Percentiles rank a stretch among this genome's conserved stretches.
phyloP scores from a whole-genome alignment of 768 basidiomycete genomes.

The Russula lepida region DNA sequence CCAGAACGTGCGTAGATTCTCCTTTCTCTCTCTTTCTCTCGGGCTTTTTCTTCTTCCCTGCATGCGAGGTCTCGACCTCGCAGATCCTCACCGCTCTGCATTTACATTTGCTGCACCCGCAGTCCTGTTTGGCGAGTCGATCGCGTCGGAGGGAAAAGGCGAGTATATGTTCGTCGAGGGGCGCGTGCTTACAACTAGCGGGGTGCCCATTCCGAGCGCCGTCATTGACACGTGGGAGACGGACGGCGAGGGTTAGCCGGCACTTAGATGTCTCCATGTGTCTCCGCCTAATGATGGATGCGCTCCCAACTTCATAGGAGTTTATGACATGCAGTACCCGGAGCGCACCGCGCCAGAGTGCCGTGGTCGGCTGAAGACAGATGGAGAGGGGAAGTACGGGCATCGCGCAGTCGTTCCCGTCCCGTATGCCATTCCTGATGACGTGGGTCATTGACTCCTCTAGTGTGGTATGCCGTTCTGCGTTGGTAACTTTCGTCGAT shows the following conservation, averaged over 20 bases:
- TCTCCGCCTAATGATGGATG: background rate
- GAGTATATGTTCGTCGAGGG: background rate
- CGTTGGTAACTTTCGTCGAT: background rate
- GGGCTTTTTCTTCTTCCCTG: slow-evolving; percentile 27
- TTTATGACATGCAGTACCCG: slow-evolving; percentile 45
- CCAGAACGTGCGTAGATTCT: slow-evolving; percentile 44
- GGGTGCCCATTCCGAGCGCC: background rate
- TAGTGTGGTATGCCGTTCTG: background rate
- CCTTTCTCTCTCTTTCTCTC: no score
- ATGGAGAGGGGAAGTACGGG: slow-evolving; percentile 10
- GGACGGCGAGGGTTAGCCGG: slow-evolving; percentile 34
- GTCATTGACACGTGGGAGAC: background rate
- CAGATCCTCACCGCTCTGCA: no score
- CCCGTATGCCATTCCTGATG: background rate
- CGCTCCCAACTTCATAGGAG: slow-evolving; percentile 13
- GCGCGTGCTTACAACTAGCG: background rate
- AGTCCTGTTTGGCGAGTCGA: slow-evolving; percentile 68
- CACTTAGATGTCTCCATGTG: background rate
- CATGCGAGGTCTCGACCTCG: no score
- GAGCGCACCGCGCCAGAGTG: slow-evolving; percentile 56
- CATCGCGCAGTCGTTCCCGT: background rate
- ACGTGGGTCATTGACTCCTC: background rate
- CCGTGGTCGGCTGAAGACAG: slow-evolving; percentile 53
- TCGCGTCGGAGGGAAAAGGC: slow-evolving; percentile 72
- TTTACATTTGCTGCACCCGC: background rate